Base-by-base conservation (phyloP, 352 stramenopile species). In the Pythium pyrilobum region DNA sequence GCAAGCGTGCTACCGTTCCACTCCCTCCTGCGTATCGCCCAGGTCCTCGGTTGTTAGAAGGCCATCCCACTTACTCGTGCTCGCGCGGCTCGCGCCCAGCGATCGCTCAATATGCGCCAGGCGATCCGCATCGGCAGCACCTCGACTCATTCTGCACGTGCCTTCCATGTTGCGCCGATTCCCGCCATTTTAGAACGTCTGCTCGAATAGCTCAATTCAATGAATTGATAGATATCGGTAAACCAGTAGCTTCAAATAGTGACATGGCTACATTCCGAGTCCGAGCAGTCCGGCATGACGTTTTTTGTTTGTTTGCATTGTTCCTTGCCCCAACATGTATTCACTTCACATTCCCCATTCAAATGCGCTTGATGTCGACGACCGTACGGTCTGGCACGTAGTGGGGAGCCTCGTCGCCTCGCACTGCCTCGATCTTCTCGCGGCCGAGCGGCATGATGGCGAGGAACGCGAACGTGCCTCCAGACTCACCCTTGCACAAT, bases 401-500 rank as follows among this genome's bases (percentile, higher is more conserved):
- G 59, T 96, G 81, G 10, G 69, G 25, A 32, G 78, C 65, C 21
- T 77, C 74, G 31, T 85, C 69, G 38, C 77, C 67, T 5, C 52
- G 52, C 9, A 59, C 57, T 21, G 58, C 72, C 15, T 65, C 62
- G 31, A 84, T 78, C 47, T 87, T 89, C 50, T 98, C 87, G 28
- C 72, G 71, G n/a, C 81, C 53, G 33, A 98, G 76, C 13, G 92
- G 92, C 43, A 97, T 76, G 29, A 99, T 85, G 32, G 89, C 87
- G 39, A 99, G 77, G 15, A 80, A 63, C 11, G 92, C 90, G 71
- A 96, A 99, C 1, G 94, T 98, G 41, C 96, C 96, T 46, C 95
- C 96, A 0, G 89, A 95, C 18, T 86, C 85, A 38, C 89, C 92
- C 70, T 97, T 97, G 47, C 88, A 96, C 21, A 99, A 67, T 56